Conservation (phyloP, 139 green algal species). For the Dunaliella primolecta region DNA sequence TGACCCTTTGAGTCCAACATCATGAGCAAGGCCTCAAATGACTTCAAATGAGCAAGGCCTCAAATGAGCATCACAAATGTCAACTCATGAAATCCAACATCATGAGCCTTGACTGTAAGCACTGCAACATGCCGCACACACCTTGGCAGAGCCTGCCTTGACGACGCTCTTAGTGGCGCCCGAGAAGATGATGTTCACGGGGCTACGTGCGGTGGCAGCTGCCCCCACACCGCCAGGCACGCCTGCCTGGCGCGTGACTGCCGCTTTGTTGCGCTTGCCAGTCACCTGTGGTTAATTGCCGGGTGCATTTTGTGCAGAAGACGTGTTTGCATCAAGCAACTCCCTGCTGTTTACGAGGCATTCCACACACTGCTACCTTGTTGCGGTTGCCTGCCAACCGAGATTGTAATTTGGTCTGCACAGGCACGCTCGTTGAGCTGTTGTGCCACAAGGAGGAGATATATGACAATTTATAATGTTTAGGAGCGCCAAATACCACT, state of each 20-base stretch:
- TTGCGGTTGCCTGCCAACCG: constrained; percentile 12
- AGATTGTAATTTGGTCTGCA: constrained; percentile 14
- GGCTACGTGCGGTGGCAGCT: neutral
- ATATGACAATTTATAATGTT: no score
- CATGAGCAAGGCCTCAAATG: no score
- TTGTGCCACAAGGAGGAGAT: no score
- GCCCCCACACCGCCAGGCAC: neutral
- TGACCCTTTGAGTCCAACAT: no score
- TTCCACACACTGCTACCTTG: constrained; percentile 39
- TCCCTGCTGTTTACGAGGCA: no score
- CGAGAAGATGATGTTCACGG: constrained; percentile 37
- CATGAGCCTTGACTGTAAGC: no score
- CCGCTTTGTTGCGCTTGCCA: constrained; percentile 37
- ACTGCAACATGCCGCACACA: no score
- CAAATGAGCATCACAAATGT: no score
- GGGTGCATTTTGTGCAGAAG: neutral
- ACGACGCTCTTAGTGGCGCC: constrained; percentile 20
- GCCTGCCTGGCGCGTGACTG: constrained; percentile 33
- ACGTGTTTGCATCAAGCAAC: neutral
- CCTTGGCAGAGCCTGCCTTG: neutral
- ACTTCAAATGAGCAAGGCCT: no score
- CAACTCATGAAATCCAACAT: no score
- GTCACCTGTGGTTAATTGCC: neutral
- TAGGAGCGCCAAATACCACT: no score
- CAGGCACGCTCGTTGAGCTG: no score